These are phyloP conservation scores for Flaveria linearis DNA, from an alignment of 129 eudicot species.

Conservation along the genomic window DNA sequence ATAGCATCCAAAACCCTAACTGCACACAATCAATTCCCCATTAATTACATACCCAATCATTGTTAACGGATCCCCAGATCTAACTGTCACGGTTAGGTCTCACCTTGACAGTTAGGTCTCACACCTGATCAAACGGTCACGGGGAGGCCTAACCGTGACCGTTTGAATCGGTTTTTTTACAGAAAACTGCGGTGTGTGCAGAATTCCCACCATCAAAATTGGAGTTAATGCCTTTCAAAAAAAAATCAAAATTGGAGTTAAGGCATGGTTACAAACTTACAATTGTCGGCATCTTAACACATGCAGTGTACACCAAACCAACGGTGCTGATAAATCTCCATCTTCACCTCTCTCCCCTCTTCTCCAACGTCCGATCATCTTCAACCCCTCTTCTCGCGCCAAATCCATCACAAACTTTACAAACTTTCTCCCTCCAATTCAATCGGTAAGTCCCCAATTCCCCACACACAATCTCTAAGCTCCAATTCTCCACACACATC, in stretches of 20 bases:
- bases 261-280: neutral
- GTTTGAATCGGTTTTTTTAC: too few relatives aligned
- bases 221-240: too few relatives aligned
- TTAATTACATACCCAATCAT: too few relatives aligned
- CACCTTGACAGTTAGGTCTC: too few relatives aligned
- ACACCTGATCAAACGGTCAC: too few relatives aligned
- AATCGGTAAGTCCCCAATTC: constrained; percentile 19
- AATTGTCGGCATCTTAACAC: constrained; percentile 26
- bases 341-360: constrained; percentile 41
- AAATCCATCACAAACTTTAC: constrained; percentile 28
- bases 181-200: too few relatives aligned
- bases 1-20: too few relatives aligned
- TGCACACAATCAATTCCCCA: too few relatives aligned
- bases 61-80: too few relatives aligned
- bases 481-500: neutral
- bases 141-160: too few relatives aligned
- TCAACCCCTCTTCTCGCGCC: constrained; percentile 47
- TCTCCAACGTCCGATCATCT: constrained; percentile 76
- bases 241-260: neutral
- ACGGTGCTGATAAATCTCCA: constrained; percentile 82
- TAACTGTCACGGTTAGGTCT: too few relatives aligned
- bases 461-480: neutral
- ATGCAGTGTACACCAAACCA: constrained; percentile 36
- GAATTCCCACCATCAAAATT: too few relatives aligned
- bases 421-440: constrained; percentile 5